These are phyloP conservation scores for Conticribra weissflogii DNA, from an alignment of 108 stramenopile species.

Conservation along the genomic window DNA sequence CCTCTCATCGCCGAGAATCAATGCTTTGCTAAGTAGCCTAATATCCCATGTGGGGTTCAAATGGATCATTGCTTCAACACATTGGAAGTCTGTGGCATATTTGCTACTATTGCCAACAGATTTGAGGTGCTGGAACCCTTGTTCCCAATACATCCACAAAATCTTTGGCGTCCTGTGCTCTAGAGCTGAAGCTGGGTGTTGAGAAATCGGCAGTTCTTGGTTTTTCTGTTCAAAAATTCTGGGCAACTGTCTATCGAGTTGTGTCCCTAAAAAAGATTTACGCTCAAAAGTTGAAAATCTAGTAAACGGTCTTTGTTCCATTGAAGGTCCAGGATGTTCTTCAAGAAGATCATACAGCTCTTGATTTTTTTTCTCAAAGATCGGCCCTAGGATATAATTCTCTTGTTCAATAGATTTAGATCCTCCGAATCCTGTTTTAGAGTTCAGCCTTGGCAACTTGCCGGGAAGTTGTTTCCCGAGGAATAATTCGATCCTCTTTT, in stretches of 20 bases:
- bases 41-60: conserved; percentile 11
- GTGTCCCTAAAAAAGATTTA: too few species aligned
- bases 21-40: not conserved
- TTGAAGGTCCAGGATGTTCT: not conserved
- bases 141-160: conserved; percentile 11
- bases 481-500: conserved; percentile 9
- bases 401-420: not conserved
- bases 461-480: not conserved
- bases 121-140: conserved; percentile 7
- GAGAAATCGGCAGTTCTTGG: too few species aligned
- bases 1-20: too few species aligned
- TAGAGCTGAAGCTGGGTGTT: too few species aligned
- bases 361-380: conserved; percentile 17
- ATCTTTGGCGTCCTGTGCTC: not conserved
- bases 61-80: conserved; percentile 8
- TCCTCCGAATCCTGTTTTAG: not conserved
- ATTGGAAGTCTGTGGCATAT: conserved; percentile 10
- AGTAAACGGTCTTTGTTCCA: conserved; percentile 10
- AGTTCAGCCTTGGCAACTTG: not conserved
- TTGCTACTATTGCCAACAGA: not conserved
- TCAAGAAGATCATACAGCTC: conserved; percentile 12
- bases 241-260: too few species aligned
- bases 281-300: too few species aligned
- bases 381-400: not conserved
- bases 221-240: too few species aligned